These are phyloP conservation scores for Groenewaldozyma tartarivorans DNA, from an alignment of 805 yeast species.

Conservation along the genomic window DNA sequence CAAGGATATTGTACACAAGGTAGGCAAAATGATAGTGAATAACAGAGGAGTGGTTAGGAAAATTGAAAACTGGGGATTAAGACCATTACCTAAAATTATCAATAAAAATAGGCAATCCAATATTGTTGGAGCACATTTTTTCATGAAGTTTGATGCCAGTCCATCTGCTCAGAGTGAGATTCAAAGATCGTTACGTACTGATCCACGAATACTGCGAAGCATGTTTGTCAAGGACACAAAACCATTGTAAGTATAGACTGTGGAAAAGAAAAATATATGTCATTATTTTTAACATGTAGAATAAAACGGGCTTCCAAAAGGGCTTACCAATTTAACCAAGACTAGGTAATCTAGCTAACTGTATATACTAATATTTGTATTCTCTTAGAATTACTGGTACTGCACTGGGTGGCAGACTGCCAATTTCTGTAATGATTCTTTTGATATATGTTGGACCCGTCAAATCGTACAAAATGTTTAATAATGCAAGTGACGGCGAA, in stretches of 20 bases:
- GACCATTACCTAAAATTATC: slow-evolving; percentile 69
- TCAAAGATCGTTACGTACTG: slow-evolving; percentile 66
- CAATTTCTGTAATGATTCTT: slow-evolving; percentile 92
- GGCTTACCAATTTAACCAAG: neutral
- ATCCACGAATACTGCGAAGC: slow-evolving; percentile 84
- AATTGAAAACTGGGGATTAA: slow-evolving; percentile 68
- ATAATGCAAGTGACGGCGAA: slow-evolving; percentile 44
- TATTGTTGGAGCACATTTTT: slow-evolving; percentile 82
- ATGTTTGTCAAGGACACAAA: slow-evolving; percentile 46
- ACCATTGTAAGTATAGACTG: slow-evolving; percentile 4
- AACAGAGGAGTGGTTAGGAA: slow-evolving; percentile 93
- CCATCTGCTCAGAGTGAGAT: slow-evolving; percentile 82
- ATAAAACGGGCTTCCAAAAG: neutral
- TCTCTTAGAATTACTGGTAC: slow-evolving; percentile 95
- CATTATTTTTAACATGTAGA: neutral
- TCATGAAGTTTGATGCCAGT: slow-evolving; percentile 79
- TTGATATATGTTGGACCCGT: slow-evolving; percentile 92
- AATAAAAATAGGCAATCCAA: slow-evolving; percentile 81
- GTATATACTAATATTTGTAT: slow-evolving; percentile 41
- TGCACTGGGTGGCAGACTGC: slow-evolving; percentile 94
- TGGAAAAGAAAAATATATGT: too few species aligned
- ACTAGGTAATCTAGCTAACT: neutral
- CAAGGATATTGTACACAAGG: slow-evolving; percentile 52
- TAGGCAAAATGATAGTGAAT: slow-evolving; percentile 72
- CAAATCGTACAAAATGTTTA: slow-evolving; percentile 84